Base-by-base conservation (phyloP, 306 rosid species). In the Astragalus glycyphyllos region DNA sequence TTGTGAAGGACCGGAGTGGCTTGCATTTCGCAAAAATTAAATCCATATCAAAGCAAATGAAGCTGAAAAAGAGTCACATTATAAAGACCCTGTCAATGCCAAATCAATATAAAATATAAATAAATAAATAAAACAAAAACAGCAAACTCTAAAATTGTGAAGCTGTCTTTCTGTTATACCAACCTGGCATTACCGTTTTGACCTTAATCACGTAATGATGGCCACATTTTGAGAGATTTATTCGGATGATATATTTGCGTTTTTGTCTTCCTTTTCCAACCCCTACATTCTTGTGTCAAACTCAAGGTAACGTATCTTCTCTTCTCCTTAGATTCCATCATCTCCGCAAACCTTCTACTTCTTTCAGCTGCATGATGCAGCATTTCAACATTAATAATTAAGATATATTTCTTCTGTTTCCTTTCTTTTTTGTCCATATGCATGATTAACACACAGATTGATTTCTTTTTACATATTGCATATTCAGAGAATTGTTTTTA, bases 1-100 rank as follows among this genome's bases (percentile, higher is more conserved):
- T 53, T 53, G 34, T 42, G 73, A 58, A 61, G 5, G 50, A 78
- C 58, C 38, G 85, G 90, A 77, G 69, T 83, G 84, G 87, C 88
- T 77, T 79, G 78, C 82, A 80, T 78, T 55, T 83, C 84, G 89
- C 79, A 31, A 63, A 44, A 34, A 34, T 55, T 60, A 26, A 15
- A 35, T 57, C 14, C 53, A 26, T 26, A 3, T 26, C 31, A 26
- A 26, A 26, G 4, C 31, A 75, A 56, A 32, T 51, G 54, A 70
- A 70, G 40, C 32, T 69, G 40, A 77, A 79, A 74, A n/a, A 11
- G 51, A 14, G 48, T 59, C 34, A 46, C 41, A 48, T 17, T 17
- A 15, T 45, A 12, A n/a, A 57, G 86, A 82, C 71, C 69, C 41
- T 8, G 83, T 79, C 86, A 81, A 81, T 76, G 59, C 46, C 40